These are phyloP conservation scores for Linum lewisii DNA, from an alignment of 345 rosid genomes.

Conservation along the genomic window DNA sequence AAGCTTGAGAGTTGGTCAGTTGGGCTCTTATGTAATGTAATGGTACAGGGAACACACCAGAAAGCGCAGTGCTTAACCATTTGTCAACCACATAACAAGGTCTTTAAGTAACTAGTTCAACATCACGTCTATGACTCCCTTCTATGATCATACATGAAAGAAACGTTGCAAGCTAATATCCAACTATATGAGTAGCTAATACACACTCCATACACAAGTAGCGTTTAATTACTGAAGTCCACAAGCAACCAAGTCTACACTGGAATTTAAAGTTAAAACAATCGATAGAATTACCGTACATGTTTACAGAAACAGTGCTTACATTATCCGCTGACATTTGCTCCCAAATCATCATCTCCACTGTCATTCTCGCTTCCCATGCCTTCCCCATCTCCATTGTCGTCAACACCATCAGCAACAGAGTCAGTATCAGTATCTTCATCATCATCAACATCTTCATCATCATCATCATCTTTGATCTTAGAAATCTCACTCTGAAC, in stretches of 20 bases:
- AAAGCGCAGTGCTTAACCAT: too few species aligned
- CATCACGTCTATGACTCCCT: background rate
- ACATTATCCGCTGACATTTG: constrained; percentile 18
- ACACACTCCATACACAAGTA: background rate
- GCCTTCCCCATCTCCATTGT: background rate
- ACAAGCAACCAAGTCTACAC: background rate
- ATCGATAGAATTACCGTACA: background rate
- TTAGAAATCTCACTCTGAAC: constrained; percentile 44
- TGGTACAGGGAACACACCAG: background rate
- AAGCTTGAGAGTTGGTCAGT: background rate
- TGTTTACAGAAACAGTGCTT: constrained; percentile 5
- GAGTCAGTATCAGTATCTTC: constrained; percentile 11
- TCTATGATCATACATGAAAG: too few species aligned
- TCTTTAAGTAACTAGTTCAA: too few species aligned
- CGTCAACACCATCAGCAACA: constrained; percentile 1
- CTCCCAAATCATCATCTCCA: constrained; percentile 14
- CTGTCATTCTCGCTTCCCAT: background rate
- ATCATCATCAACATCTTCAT: constrained; percentile 11
- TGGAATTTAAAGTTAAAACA: background rate
- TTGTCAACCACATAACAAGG: too few species aligned
- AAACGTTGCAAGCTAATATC: background rate
- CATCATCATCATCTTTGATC: constrained; percentile 25
- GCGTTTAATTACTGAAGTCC: background rate
- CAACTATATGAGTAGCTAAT: background rate
- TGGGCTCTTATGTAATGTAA: background rate